Base-by-base conservation (phyloP, 2,329 filamentous ascomycete genomes). In the Monilinia aucupariae region DNA sequence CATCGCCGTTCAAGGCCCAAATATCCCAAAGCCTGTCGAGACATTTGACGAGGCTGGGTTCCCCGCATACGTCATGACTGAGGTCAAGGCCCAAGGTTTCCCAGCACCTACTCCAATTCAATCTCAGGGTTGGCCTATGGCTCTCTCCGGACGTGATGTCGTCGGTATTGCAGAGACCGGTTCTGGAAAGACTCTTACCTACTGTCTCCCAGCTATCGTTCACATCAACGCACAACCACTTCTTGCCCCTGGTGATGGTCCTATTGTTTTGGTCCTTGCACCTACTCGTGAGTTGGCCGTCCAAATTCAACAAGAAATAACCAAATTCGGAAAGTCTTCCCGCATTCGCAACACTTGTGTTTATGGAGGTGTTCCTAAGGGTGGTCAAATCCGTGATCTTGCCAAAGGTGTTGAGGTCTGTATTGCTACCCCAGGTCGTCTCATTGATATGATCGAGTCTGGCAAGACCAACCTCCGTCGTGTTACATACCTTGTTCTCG, bases 141-240 rank as follows among this genome's bases (percentile, higher is more conserved):
- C 94, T 74, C 87, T 99, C 59, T 96, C 93, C 71, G 94, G 94
- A 80, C 93, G 94, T 71, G 94, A 99, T 76, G 93, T 97, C 65
- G 93, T 97, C 73, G 94, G 94, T 86, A 96, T 99, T 80, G 94
- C 94, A 73, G 94, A 99, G 83, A 99, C 94, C 64, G 94, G 94
- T 76, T 99, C 94, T 68, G 94, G 94, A 83, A 99, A 99, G 88
- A 99, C 94, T 5, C 84, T 99, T 69, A 97, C 92, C 60, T 99
- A 99, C 82, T 97, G 93, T 79, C 85, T 99, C 70, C 94, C 94
- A 64, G 91, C 94, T 63, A 99, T 99, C 70, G 94, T 99, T 66
- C 94, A 99, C 84, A 99, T 99, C 83, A 97, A 99, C 79, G 94
- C 94, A 54, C 94, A 99, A 79, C 94, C 94, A 70, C 90, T 99